A percentile compares a stretch with the other conserved stretches of the same genome.
phyloP scores from a whole-genome alignment of 2,329 filamentous ascomycete genomes.

The Verticillium dahliae region DNA sequence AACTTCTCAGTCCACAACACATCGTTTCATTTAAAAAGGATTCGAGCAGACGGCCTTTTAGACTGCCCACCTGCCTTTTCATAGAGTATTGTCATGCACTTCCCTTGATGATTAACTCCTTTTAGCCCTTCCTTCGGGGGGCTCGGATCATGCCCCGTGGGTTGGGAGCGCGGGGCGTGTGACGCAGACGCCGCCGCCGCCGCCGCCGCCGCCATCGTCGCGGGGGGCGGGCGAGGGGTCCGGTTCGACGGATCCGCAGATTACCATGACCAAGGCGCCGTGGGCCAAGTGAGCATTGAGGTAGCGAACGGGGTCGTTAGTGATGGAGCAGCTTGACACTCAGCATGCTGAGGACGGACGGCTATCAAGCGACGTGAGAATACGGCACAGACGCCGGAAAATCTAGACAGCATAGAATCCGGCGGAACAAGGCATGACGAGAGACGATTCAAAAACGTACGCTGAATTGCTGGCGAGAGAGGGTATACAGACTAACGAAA shows the following conservation, averaged over 20 bases:
- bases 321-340: neutral
- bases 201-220: neutral
- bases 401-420: neutral
- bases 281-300: constrained; percentile 30
- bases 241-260: constrained; percentile 29
- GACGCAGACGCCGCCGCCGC: constrained; percentile 7
- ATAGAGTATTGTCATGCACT: too few species aligned
- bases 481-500: neutral
- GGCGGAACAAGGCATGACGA: neutral
- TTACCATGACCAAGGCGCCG: constrained; percentile 37
- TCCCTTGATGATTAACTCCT: too few species aligned
- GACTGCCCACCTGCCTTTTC: too few species aligned
- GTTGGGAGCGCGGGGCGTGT: constrained; percentile 11
- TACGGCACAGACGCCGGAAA: too few species aligned
- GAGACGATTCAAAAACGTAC: neutral
- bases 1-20: too few species aligned
- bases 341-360: neutral
- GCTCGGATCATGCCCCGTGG: constrained; percentile 29
- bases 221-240: neutral
- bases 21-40: too few species aligned
- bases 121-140: too few species aligned
- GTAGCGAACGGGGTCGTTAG: too few species aligned
- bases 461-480: neutral
- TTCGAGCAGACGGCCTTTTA: too few species aligned
- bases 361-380: neutral